Base-by-base conservation (phyloP, 352 stramenopile genomes). In the Phytopythium litorale region DNA sequence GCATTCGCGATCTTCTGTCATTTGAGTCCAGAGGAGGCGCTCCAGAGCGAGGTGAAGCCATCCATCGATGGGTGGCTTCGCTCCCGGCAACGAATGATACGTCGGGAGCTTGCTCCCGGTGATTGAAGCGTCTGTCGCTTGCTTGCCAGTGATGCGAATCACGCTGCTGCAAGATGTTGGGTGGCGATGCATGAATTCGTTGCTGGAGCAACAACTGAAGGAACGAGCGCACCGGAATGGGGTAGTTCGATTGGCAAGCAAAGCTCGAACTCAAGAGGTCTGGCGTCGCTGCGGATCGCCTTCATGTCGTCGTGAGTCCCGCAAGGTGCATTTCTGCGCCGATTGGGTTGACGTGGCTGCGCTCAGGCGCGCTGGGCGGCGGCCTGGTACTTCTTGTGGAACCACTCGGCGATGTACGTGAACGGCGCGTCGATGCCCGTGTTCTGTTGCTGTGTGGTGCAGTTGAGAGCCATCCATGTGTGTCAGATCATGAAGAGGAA, bases 311-410 rank as follows among this genome's bases (percentile, higher is more conserved):
- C 4, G 7, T 43, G 37, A 32, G 28, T 4, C 5, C 28, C 28
- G 28, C 5, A 7, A 32, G 28, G 28, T 32, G 3, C 28, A 32
- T 32, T 7, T 43, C 37, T 43, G 37, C 18, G 12, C 9, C 7
- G 1, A 18, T 32, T 37, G 21, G 21, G 48, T 37, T 1, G 48
- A 23, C 40, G 28, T 32, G 32, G 33, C 32, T 56, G 15, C 32
- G 37, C 2, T 21, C 18, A 46, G 40, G 73, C 79, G 4, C 78
- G 77, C 55, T 88, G 71, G 0, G 81, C 83, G 35, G 79, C 79
- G 58, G 68, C 72, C 54, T 91, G 83, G 60, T 94, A 94, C 62
- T 92, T 92, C 55, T 90, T 91, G 72, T 91, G 78, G 55, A 93
- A 94, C 73, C 81, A 89, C 58, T 89, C 80, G 32, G 86, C 83